Evolutionary conservation across 176 grass and related monocot genomes (phyloP), one percentile per base, ranked within the genome.

Genomic region (Paspalum notatum): DNA sequence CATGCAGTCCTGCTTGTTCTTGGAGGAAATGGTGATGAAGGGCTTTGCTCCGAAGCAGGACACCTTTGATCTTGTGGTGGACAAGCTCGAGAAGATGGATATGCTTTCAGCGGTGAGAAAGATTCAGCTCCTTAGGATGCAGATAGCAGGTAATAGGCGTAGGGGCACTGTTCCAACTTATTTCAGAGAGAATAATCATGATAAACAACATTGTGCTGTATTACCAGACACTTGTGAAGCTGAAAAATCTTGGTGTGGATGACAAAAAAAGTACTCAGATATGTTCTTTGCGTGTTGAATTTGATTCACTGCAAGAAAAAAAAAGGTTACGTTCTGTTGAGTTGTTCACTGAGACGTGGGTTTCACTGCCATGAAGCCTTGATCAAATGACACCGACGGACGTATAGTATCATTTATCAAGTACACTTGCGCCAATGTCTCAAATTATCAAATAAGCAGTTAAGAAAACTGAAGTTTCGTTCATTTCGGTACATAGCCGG

Each of bases 11-110:
- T 93, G 88, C 65, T 61, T 97, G 22, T 97, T 97, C 62, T 80
- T 97, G 73, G 94, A 97, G 70, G 88, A 87, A 82, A 97, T 97
- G 94, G 80, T 91, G 52, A 68, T 61, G 12, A 97, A 89, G 68
- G 91, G 94, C 46, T 91, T 97, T 78, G 62, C 64, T 58, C 91
- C 90, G 27, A 89, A 97, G 47, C 63, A 91, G 68, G 67, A 89
- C 58, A 93, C 91, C 8, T 93, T 91, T 69, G 72, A 89, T 80
- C 87, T 81, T 78, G 74, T 97, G 76, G 63, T 85, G 5, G 78
- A 89, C 62, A 85, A 85, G 80, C 84, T 97, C 45, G 74, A 93
- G 32, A 91, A 82, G 65, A 84, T n/a, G 83, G 60, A 81, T 61
- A 75, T 97, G 86, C 66, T 87, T 51, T 72, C 54, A 77, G 22